phyloP scores from a whole-genome alignment of 2,329 filamentous ascomycete species.

The Epichloe aotearoae region DNA sequence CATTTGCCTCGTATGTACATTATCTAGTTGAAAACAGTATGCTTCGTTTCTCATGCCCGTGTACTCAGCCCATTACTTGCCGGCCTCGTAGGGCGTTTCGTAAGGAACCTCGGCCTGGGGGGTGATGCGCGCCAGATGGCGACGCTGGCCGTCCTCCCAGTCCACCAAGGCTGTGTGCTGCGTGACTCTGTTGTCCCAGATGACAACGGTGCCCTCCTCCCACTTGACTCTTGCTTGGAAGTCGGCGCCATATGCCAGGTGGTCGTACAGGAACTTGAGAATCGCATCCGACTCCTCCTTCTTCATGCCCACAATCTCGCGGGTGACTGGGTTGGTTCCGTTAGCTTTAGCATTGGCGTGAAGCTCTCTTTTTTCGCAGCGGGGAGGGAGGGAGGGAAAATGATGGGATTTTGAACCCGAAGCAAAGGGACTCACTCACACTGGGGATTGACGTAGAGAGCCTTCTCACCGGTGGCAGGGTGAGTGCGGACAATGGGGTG shows the following conservation, averaged over 20 bases:
- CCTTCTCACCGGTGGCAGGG: conserved; percentile 72
- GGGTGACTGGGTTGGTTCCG: conserved; percentile 45
- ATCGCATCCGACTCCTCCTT: conserved; percentile 73
- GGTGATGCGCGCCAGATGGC: conserved; percentile 71
- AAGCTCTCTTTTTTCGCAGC: neutral
- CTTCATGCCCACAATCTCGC: conserved; percentile 69
- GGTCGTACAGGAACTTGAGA: conserved; percentile 55
- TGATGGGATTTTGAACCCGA: too few relatives aligned
- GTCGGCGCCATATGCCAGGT: conserved; percentile 44
- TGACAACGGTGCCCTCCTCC: conserved; percentile 66
- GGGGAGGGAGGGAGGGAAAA: too few relatives aligned
- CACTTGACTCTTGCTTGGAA: conserved; percentile 63
- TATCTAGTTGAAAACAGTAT: neutral
- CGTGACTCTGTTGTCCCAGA: conserved; percentile 78
- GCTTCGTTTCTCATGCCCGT: neutral
- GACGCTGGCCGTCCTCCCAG: conserved; percentile 65
- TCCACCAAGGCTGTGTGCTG: conserved; percentile 69
- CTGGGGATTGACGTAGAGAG: conserved; percentile 69
- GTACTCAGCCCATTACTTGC: too few relatives aligned
- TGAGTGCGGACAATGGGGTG: conserved; percentile 75
- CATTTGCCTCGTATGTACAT: too few relatives aligned
- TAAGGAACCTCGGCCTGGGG: conserved; percentile 72
- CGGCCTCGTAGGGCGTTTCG: conserved; percentile 43
- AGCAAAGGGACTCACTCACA: conserved; percentile 37
- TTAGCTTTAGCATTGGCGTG: neutral